These are phyloP conservation scores for Salix exigua DNA, from an alignment of 345 rosid genomes.

Conservation along the genomic window DNA sequence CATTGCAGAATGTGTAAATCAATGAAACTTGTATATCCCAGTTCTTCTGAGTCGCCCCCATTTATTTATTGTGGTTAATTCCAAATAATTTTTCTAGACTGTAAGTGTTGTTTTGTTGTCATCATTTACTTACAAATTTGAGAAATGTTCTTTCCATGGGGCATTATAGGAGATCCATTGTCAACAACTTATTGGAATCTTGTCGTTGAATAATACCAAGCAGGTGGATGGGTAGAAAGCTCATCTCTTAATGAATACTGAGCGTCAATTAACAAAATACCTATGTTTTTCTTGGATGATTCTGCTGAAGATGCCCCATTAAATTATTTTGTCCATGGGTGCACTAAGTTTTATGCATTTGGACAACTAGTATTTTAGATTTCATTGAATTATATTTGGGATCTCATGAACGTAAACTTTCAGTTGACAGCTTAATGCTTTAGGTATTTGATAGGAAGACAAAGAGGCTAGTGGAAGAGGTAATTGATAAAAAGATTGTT, in stretches of 20 bases:
- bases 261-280: background rate
- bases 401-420: constrained; percentile 4
- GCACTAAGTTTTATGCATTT: background rate
- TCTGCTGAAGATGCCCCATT: background rate
- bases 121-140: background rate
- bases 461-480: constrained; percentile 87
- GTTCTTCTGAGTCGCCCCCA: background rate
- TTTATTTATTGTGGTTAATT: background rate
- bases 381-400: constrained; percentile 1
- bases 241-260: background rate
- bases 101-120: background rate
- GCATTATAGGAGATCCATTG: background rate
- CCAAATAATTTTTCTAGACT: background rate
- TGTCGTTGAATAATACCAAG: background rate
- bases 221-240: background rate
- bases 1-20: background rate
- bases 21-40: background rate
- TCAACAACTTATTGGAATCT: background rate
- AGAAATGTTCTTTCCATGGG: background rate
- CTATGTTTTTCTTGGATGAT: background rate
- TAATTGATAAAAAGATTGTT: constrained; percentile 78
- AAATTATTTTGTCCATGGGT: background rate
- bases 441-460: constrained; percentile 81
- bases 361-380: background rate
- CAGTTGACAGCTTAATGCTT: constrained; percentile 23